These are phyloP conservation scores for Phoenix roebelenii DNA, from an alignment of 176 grass and related monocot species.

Conservation along the genomic window DNA sequence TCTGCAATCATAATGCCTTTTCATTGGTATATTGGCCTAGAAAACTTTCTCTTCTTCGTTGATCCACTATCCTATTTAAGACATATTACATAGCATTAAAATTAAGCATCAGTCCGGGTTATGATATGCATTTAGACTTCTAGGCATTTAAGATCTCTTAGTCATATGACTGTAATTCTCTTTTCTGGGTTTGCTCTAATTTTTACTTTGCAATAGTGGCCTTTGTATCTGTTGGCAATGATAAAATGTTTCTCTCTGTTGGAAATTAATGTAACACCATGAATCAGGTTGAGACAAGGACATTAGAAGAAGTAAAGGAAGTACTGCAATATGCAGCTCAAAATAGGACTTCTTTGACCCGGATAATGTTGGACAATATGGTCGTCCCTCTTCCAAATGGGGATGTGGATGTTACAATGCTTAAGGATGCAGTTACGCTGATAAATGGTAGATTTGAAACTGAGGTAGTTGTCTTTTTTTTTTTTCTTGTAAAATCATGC, in stretches of 20 bases:
- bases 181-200: no score
- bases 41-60: no score
- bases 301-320: slow-evolving; percentile 75
- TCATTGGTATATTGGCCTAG: no score
- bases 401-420: slow-evolving; percentile 86
- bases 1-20: no score
- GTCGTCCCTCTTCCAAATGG: slow-evolving; percentile 62
- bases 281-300: slow-evolving; percentile 87
- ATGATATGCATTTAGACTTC: no score
- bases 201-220: no score
- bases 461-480: slow-evolving; percentile 44
- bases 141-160: no score
- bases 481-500: neutral
- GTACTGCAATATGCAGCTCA: slow-evolving; percentile 55
- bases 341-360: slow-evolving; percentile 67
- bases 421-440: slow-evolving; percentile 75
- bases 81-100: no score
- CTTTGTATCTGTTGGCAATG: no score
- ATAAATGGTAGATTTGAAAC: slow-evolving; percentile 91
- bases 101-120: no score
- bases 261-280: neutral
- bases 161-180: no score
- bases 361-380: slow-evolving; percentile 99
- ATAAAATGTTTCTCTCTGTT: neutral
- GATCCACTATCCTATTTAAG: no score